Base-by-base conservation (phyloP, 768 basidiomycete species). In the Lactarius pseudohatsudake region DNA sequence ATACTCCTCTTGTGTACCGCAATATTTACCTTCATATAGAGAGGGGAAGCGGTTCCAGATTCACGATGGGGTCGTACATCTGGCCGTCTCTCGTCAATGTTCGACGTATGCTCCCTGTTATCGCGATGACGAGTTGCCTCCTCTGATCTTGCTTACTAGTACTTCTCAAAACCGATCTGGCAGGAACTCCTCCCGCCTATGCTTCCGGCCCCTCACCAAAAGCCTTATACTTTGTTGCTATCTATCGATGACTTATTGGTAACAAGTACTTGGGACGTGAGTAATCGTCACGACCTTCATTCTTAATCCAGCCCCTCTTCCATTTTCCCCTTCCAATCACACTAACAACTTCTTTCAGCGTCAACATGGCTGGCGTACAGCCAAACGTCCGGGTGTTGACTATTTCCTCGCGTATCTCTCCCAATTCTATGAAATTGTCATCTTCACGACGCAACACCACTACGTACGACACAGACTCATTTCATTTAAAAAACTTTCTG, bases 331-430 rank as follows among this genome's bases (percentile, higher is more conserved):
- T 53, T n/a, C 13, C 18, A 9, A 18, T 20, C 54, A 18, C 32
- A 36, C 30, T 36, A 18, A 66, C 22, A 10, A 41, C 13, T 7
- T 45, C 20, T 40, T 53, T 40, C 66, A 97, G 94, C 87, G 96
- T 62, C 86, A 92, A 78, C 83, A 92, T 72, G 97, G 97, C 60
- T 99, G 97, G 96, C 83, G 94, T 70, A 98, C 96, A 3, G 96
- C 96, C 6, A 99, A 98, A 79, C 87, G 97, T 40, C 96, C 97
- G 1, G 97, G 97, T 4, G 92, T 95, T 18, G 97, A 99, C 75
- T 98, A 99, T 79, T 99, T 99, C 85, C 82, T 99, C 40, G 96
- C 86, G 32, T 99, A 99, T 76, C 85, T 99, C 57, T 93, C 94
- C 0, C 96, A 98, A 74, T 99, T 98, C 80, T 99, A 94, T 75